A percentile compares a stretch with the other conserved stretches of the same genome.
Evolutionary conservation across 805 yeast species (phyloP).

Genomic region (Candida sphagnicola): DNA sequence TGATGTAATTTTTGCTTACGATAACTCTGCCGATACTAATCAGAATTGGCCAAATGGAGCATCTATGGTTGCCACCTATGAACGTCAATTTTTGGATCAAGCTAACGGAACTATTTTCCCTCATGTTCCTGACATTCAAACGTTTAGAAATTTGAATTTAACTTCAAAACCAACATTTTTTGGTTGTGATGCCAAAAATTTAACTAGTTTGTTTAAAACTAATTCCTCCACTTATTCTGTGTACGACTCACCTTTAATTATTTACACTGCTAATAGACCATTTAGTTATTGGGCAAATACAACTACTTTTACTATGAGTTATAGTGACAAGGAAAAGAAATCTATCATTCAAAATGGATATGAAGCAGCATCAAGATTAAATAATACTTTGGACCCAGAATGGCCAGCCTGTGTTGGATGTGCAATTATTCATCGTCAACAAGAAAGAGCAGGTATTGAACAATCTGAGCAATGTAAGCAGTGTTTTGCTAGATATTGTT

Average conservation of each 20-base stretch:
- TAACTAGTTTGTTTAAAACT: constrained; percentile 46
- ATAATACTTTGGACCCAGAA: constrained; percentile 61
- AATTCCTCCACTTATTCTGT: constrained; percentile 17
- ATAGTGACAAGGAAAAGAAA: constrained; percentile 51
- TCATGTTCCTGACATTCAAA: constrained; percentile 64
- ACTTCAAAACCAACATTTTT: constrained; percentile 73
- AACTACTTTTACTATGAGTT: constrained; percentile 66
- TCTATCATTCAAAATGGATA: constrained; percentile 70
- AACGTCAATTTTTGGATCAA: constrained; percentile 33
- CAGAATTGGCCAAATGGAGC: constrained; percentile 43
- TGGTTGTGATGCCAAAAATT: constrained; percentile 69
- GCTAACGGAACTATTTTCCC: constrained; percentile 70
- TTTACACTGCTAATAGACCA: constrained; percentile 71
- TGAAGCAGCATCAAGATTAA: constrained; percentile 62
- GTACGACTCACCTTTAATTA: constrained; percentile 53
- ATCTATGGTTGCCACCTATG: constrained; percentile 30
- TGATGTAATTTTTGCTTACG: constrained; percentile 41
- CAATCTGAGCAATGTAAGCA: constrained; percentile 64
- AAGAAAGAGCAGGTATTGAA: constrained; percentile 59
- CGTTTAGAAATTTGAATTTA: constrained; percentile 59
- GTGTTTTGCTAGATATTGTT: constrained; percentile 74
- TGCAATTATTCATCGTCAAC: constrained; percentile 74
- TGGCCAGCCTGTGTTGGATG: constrained; percentile 80
- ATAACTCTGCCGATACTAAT: constrained; percentile 37
- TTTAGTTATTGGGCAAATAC: constrained; percentile 64